Evolutionary conservation across 225 moss, liverwort and hornwort genomes (phyloP), one percentile per base, ranked within the genome.

Genomic region (Takakia lepidozioides): DNA sequence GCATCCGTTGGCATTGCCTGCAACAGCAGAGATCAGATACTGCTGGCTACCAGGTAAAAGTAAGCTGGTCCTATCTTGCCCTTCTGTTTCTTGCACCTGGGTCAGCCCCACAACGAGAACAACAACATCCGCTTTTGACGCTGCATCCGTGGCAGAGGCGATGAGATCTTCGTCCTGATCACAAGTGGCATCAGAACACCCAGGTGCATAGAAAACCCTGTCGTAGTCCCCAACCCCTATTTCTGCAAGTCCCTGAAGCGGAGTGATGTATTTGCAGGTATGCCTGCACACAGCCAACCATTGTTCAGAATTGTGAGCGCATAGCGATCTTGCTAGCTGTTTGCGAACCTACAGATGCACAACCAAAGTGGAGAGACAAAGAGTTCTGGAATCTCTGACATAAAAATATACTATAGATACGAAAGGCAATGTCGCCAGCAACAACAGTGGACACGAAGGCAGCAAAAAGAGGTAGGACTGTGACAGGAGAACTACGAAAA

Each of bases 201-300:
- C 82, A 25, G 71, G 71, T 22, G 81, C 68, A 3, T 67, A 78
- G 1, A 22, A 36, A 8, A 78, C 48, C 8, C 40, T 60, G 34
- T 60, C 49, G 39, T 62, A 48, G n/a, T 13, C 1, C 24, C 42
- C 51, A 16, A 37, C 36, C n/a, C 28, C 59, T n/a, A 64, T 19
- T 21, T 51, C 60, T 34, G 57, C 25, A 2, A 86, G 25, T 32
- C 58, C 75, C 37, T 74, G 63, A 41, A 86, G 30, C 15, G 85
- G 78, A 8, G 82, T 59, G 55, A 70, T 49, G 57, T 59, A 67
- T 4, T 67, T 58, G 39, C 85, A 82, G 85, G 82, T 25, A 62
- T 46, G 26, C 78, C 82, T 86, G 72, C 58, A 45, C 32, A 32
- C 32, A 32, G 1, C 1, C 32, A n/a, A n/a, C n/a, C n/a, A n/a